Conservation (phyloP, 148 eudicot species). For the Diospyros kaki region DNA sequence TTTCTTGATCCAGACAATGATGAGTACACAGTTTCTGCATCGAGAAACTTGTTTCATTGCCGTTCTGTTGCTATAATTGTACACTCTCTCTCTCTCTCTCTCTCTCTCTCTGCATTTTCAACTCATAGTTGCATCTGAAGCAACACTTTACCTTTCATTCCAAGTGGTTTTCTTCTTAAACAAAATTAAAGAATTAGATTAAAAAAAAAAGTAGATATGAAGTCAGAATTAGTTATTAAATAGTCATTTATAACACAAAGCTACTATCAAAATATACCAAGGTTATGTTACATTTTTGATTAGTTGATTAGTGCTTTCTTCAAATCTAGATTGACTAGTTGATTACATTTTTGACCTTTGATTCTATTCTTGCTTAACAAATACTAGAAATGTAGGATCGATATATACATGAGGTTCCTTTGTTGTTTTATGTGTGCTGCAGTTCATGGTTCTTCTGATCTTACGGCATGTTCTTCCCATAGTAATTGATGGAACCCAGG, state of each 20-base stretch:
- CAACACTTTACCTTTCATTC: too few relatives aligned
- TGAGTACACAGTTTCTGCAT: slow-evolving; percentile 46
- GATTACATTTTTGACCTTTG: neutral
- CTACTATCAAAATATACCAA: neutral
- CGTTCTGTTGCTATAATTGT: slow-evolving; percentile 61
- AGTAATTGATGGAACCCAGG: slow-evolving; percentile 47
- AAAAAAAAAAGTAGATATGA: too few relatives aligned
- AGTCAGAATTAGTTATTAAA: neutral
- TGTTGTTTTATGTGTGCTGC: slow-evolving; percentile 14
- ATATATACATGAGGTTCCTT: too few relatives aligned
- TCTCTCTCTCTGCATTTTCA: neutral
- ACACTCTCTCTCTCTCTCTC: slow-evolving; percentile 30
- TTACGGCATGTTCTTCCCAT: slow-evolving; percentile 74
- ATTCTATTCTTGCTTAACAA: too few relatives aligned
- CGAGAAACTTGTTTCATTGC: slow-evolving; percentile 60
- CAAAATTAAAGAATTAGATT: too few relatives aligned
- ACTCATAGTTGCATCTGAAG: neutral
- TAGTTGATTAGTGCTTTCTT: neutral
- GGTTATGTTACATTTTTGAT: neutral
- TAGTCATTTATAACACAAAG: neutral
- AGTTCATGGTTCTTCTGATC: slow-evolving; percentile 78
- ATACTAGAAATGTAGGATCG: too few relatives aligned
- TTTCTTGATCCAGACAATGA: slow-evolving; percentile 38
- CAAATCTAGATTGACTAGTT: neutral
- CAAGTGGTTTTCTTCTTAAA: too few relatives aligned